Base-by-base conservation (phyloP, 345 rosid species). In the Eutrema japonicum region DNA sequence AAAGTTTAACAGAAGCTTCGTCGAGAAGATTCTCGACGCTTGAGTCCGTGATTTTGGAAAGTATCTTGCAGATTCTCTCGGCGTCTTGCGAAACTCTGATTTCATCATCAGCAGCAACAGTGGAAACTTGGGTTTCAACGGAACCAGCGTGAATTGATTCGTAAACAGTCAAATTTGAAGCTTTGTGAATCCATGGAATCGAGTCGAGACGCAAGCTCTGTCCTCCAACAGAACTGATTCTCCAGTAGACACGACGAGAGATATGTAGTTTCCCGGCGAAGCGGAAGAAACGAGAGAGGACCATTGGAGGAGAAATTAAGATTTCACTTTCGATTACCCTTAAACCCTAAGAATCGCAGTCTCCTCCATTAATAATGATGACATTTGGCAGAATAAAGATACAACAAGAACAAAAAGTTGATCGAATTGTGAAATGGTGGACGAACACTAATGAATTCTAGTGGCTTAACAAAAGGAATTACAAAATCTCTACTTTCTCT, bases 31-130 rank as follows among this genome's bases (percentile, higher is more conserved):
- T 46, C 9, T 68, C 83, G 7, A 79, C 35, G 55, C 41, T 56
- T 10, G 83, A 66, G 70, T 72, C 74, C 3, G 84, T 41, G 22
- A 47, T 65, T 50, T 38, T 75, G 18, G 86, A 82, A 3, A 87
- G 40, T 14, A 85, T 14, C 59, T 75, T 84, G 77, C 92, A 86
- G 72, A 93, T 82, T 76, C 64, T 82, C 2, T 81, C 85, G 1
- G 84, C 80, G 48, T 85, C 82, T 76, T 72, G 63, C n/a, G 64
- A 55, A 65, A 80, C 68, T 78, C 77, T 78, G 30, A 18, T 7
- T 10, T 43, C 53, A 49, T 27, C 18, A 10, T 32, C 11, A 42
- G 33, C 69, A 14, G 58, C 22, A 8, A 30, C 14, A 10, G 47
- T 7, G 70, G 62, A 72, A 18, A 74, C 79, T 68, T 77, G 58